These are phyloP conservation scores for Pichia kudriavzevii DNA, from an alignment of 1,139 yeast species.

Conservation along the genomic window DNA sequence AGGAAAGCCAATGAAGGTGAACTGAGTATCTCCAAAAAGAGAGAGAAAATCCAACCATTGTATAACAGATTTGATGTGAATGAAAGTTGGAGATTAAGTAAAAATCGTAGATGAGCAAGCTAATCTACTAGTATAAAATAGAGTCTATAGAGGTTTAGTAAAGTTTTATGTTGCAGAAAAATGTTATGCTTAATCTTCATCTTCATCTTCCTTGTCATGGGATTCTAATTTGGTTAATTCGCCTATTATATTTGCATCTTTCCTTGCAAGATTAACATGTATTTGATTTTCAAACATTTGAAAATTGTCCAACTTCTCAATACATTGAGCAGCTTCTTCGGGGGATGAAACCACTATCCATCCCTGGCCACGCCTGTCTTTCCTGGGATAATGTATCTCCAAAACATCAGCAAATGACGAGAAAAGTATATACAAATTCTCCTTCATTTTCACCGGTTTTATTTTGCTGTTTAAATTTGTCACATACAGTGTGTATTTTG, in stretches of 20 bases:
- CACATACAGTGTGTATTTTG: constrained; percentile 42
- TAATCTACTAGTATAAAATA: neutral
- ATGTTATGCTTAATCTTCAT: neutral
- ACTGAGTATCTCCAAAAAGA: constrained; percentile 31
- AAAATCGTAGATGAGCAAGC: constrained; percentile 20
- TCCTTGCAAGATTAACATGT: constrained; percentile 33
- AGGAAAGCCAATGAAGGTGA: constrained; percentile 45
- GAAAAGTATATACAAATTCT: constrained; percentile 53
- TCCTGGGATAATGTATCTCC: constrained; percentile 42
- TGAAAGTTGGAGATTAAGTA: constrained; percentile 31
- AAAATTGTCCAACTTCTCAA: constrained; percentile 39
- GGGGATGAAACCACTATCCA: constrained; percentile 51
- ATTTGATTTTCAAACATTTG: constrained; percentile 52
- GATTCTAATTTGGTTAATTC: neutral
- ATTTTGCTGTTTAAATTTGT: constrained; percentile 62
- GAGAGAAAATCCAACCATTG: constrained; percentile 43
- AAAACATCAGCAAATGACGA: constrained; percentile 64
- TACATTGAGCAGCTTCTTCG: constrained; percentile 47
- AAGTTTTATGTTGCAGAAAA: neutral
- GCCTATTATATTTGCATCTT: constrained; percentile 9
- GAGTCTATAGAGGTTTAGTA: neutral
- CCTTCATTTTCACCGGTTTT: constrained; percentile 38
- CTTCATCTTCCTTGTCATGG: neutral
- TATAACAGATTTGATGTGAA: constrained; percentile 37
- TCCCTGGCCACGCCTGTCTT: constrained; percentile 68